A percentile compares a stretch with the other conserved stretches of the same genome.
phyloP scores from a whole-genome alignment of 345 rosid species.

The Abelmoschus esculentus region DNA sequence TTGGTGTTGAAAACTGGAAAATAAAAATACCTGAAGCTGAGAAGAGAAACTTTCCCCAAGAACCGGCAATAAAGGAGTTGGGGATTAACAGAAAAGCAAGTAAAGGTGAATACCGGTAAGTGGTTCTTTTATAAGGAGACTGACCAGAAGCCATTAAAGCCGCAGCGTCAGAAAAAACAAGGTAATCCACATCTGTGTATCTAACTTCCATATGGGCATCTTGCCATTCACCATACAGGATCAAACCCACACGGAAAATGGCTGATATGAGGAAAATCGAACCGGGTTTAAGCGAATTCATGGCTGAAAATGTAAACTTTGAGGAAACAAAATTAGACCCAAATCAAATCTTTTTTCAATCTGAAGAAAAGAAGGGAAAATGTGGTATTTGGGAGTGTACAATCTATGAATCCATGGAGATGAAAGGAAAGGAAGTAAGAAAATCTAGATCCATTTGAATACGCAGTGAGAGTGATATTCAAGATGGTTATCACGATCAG shows the following conservation, averaged over 20 bases:
- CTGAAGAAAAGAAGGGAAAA: neutral
- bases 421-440: neutral
- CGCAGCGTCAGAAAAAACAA: slow-evolving; percentile 92
- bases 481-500: neutral
- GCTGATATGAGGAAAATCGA: slow-evolving; percentile 30
- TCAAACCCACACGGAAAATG: slow-evolving; percentile 49
- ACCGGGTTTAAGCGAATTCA: neutral
- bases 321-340: neutral
- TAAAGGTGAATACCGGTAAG: slow-evolving; percentile 76
- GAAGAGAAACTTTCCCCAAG: slow-evolving; percentile 86
- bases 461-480: too few relatives aligned
- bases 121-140: slow-evolving; percentile 37
- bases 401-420: neutral
- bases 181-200: slow-evolving; percentile 83
- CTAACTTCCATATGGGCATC: slow-evolving; percentile 84
- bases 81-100: slow-evolving; percentile 48
- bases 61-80: slow-evolving; percentile 33
- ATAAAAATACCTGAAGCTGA: slow-evolving; percentile 59
- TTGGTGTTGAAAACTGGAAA: neutral
- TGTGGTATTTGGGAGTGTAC: neutral
- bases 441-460: neutral
- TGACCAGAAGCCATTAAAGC: slow-evolving; percentile 50
- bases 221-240: slow-evolving; percentile 88
- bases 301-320: neutral
- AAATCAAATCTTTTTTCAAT: neutral